Base-by-base conservation (phyloP, 129 eudicot genomes). In the Flaveria bidentis region DNA sequence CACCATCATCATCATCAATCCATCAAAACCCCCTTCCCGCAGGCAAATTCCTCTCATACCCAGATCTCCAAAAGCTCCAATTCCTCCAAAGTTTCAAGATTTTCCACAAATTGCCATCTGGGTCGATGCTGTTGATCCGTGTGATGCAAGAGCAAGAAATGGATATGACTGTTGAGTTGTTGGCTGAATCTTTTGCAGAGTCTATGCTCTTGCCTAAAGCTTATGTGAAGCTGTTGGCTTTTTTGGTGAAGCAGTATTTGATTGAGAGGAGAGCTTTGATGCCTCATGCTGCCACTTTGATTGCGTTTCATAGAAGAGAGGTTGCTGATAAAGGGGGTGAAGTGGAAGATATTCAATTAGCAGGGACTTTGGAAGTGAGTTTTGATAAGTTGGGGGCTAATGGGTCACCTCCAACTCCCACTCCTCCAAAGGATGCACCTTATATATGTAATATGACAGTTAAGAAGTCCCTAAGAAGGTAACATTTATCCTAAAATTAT, bases 391-490 rank as follows among this genome's bases (percentile, higher is more conserved):
- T 65, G 87, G 99, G 99, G 69, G 94, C 97, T 73, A 91, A 91
- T 88, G 83, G 75, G 76, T 79, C 88, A 73, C 91, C 92, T 66
- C 99, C 96, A n/a, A 81, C 99, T 8, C 99, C 99, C 53, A 76
- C 82, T 26, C 89, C 96, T 50, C 99, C 99, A 22, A 89, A 84
- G 82, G 69, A 88, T 74, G 82, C 87, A 23, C 96, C 98, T 2
- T 90, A 90, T 77, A 88, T 90, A 2, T 93, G 96, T 79, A 93
- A 93, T 66, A 91, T 95, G 99, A 87, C 96, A 2, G 99, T 95
- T 14, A 82, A 86, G 74, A 88, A 86, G 84, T 81, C 85, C 11
- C 85, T 95, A 72, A 73, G 99, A 70, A 95, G 99, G 99, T 95
- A 84, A 52, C 46, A 23, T 39, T 13, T 72, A 42, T 74, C 11